Evolutionary conservation across 2,329 filamentous ascomycete species (phyloP).

Genomic region (Chalaropsis thielavioides): DNA sequence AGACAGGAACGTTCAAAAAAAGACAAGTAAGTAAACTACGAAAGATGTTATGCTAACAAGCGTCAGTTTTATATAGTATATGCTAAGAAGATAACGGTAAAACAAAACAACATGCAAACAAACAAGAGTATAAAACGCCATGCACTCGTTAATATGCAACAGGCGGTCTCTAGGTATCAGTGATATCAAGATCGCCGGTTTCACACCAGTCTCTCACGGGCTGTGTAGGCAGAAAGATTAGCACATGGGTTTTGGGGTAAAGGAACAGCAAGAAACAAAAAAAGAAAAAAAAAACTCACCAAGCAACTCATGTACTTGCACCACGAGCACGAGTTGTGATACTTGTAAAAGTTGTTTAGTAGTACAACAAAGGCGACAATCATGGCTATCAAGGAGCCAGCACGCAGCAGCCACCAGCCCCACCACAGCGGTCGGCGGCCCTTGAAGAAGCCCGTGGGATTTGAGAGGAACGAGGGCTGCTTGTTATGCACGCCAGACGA

Average conservation of each 20-base stretch:
- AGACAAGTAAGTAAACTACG: background rate
- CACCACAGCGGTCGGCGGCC: constrained; percentile 90
- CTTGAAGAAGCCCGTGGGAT: constrained; percentile 69
- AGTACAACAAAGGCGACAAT: constrained; percentile 76
- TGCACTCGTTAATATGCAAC: background rate
- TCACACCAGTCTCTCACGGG: constrained; percentile 56
- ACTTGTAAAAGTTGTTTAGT: constrained; percentile 80
- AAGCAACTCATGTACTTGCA: constrained; percentile 92
- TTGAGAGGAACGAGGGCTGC: constrained; percentile 44
- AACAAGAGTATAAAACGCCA: background rate
- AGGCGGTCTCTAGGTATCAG: constrained; percentile 9
- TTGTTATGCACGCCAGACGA: constrained; percentile 35
- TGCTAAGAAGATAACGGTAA: background rate
- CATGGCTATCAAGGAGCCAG: constrained; percentile 61
- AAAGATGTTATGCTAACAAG: background rate
- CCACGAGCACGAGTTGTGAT: constrained; percentile 65
- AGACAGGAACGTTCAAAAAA: background rate
- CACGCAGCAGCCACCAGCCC: constrained; percentile 87
- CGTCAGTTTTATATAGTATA: background rate
- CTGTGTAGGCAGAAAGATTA: constrained; percentile 27
- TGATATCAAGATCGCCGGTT: constrained; percentile 25
- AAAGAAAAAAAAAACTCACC: constrained; percentile 41
- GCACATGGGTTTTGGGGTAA: constrained; percentile 3
- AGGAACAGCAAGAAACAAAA: background rate
- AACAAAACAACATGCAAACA: constrained; percentile 1